Base-by-base conservation (phyloP, 1,284 basidiomycete species). In the Marasmius tenuissimus region DNA sequence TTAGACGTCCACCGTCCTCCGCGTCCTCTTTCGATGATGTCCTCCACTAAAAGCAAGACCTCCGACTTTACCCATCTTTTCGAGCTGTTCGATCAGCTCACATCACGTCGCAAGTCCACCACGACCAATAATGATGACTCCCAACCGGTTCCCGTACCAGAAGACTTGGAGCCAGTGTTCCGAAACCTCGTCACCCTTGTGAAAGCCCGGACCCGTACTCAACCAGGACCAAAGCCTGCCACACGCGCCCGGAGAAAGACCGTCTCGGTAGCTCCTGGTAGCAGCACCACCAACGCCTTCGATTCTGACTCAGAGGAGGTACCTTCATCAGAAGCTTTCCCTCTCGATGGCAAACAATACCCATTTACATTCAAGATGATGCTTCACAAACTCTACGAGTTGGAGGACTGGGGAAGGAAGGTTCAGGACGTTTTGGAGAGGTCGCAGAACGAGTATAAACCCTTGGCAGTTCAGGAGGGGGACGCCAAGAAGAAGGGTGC, bases 331-430 rank as follows among this genome's bases (percentile, higher is more conserved):
- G 73, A 73, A 45, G 40, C 12, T 42, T 85, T 85, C 61, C 81
- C 81, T 3, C 66, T 80, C 4, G 57, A 37, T 5, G 75, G 67
- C 1, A 76, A 75, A 62, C 73, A 74, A 61, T 85, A 81, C 67
- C 77, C 78, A 16, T 88, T 88, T 75, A 88, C 84, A 34, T 89
- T 88, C 77, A 83, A 82, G 67, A 75, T 85, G 68, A 84, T 86
- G 82, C 69, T 88, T 59, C 84, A 89, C 74, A 83, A 85, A 68
- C 75, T 88, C 10, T 87, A 88, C 71, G 77, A 81, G 61, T 71
- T 82, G 61, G 81, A 81, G n/a, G 85, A 87, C 58, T 89, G 87
- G 83, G 77, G 74, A 1, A 75, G 74, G 65, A 86, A 84, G 72
- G 82, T 88, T 59, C 81, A 81, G 67, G 78, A 79, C 35, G 80